Evolutionary conservation across 2,329 filamentous ascomycete species (phyloP), one percentile per base, ranked within the genome.

Genomic region (Rhexocercosporidium sp.): DNA sequence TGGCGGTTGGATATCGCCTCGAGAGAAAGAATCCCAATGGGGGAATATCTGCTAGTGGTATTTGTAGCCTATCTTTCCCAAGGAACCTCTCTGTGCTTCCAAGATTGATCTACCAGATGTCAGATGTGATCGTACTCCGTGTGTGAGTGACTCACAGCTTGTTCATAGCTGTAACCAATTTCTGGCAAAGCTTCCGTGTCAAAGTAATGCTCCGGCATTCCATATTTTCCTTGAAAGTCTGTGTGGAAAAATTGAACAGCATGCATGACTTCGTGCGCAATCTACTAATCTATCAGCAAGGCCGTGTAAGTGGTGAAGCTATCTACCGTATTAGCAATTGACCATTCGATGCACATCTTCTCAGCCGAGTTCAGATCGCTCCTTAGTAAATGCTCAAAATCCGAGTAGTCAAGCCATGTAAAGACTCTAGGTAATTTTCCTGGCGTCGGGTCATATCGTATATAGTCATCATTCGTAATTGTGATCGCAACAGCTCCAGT

Each of bases 261-360:
- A 65, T 71, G 69, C 47, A 69, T 60, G 16, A 65, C 62, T 44
- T 72, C 68, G 46, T 70, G 69, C 3, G 65, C 56, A 59, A 71
- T 51, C 63, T 70, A 57, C 4, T 3, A 14, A 9, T 5, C 34
- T 41, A 41, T 59, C 11, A 20, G 14, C 20, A 3, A n/a, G 11
- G 37, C 4, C 27, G 16, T 22, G 16, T 3, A 14, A 64, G 7
- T 29, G 31, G 16, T 20, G 8, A 14, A 20, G 3, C 4, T 3
- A 29, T 64, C 37, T 67, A 71, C 70, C 1, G 63, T 71, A 29
- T 63, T 51, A 3, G 71, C 68, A 7, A 64, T 6, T 2, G 54
- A 31, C 71, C 71, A 73, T n/a, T 65, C 59, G 22, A 69, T 44
- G 27, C 56, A 60, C 63, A 64, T 63, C n/a, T 49, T 51, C 6